These are phyloP conservation scores for Grigorovia transvaalensis DNA, from an alignment of 805 yeast species.

Conservation along the genomic window DNA sequence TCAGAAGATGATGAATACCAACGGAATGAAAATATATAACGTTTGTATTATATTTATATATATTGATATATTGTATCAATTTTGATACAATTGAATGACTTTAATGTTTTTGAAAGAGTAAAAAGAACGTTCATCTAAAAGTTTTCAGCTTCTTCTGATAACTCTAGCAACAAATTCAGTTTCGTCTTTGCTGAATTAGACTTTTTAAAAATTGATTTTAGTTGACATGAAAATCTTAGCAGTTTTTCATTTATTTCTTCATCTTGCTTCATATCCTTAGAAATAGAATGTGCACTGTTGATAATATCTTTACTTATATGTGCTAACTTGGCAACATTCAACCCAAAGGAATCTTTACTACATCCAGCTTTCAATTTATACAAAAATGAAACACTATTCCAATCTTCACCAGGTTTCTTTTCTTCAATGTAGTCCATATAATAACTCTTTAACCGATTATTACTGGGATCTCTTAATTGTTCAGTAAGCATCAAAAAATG, in stretches of 20 bases:
- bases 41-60: not conserved
- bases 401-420: conserved; percentile 27
- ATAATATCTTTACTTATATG: conserved; percentile 42
- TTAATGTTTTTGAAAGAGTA: not conserved
- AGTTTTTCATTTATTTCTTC: not conserved
- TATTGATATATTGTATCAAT: not conserved
- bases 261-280: conserved; percentile 13
- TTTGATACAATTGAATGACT: not conserved
- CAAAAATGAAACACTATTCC: conserved; percentile 38
- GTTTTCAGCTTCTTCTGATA: not conserved
- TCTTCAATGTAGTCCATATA: conserved; percentile 59
- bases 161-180: not conserved
- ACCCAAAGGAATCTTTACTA: conserved; percentile 63
- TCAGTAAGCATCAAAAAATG: conserved; percentile 64
- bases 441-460: conserved; percentile 40
- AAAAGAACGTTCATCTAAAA: too few relatives aligned
- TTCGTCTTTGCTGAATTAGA: not conserved
- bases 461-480: conserved; percentile 29
- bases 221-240: not conserved
- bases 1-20: conserved; percentile 16
- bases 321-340: conserved; percentile 76
- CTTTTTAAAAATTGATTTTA: not conserved
- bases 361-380: conserved; percentile 41
- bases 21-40: not conserved
- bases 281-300: conserved; percentile 32